phyloP scores from a whole-genome alignment of 768 basidiomycete species.

The Dentipellis sp. region DNA sequence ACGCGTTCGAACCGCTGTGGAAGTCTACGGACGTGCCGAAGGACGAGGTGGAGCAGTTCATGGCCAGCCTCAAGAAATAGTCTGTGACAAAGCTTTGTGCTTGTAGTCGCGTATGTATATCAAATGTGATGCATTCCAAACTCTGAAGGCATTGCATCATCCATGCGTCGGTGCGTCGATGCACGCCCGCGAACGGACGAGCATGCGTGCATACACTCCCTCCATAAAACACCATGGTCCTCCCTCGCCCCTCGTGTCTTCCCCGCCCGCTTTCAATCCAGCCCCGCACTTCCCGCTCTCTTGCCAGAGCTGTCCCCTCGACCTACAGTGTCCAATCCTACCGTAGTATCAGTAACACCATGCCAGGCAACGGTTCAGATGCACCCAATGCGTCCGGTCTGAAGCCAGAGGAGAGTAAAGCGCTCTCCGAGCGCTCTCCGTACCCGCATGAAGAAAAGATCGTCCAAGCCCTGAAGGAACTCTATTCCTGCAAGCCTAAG shows the following conservation, averaged over 20 bases:
- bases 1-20: constrained; percentile 17
- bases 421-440: constrained; percentile 26
- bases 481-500: constrained; percentile 12
- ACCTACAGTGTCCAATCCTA: not conserved
- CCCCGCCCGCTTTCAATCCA: not conserved
- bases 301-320: not conserved
- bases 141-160: too few relatives aligned
- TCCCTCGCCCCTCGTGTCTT: not conserved
- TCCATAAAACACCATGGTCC: not conserved
- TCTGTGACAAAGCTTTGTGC: too few relatives aligned
- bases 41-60: constrained; percentile 7
- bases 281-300: not conserved
- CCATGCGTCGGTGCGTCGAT: too few relatives aligned
- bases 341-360: constrained; percentile 8
- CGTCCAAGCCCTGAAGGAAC: constrained; percentile 33
- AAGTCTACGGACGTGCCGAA: constrained; percentile 18
- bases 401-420: constrained; percentile 27
- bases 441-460: constrained; percentile 22
- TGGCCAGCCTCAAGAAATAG: not conserved
- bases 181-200: too few relatives aligned
- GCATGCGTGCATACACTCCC: not conserved
- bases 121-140: too few relatives aligned
- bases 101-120: too few relatives aligned
- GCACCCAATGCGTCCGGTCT: constrained; percentile 30
- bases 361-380: constrained; percentile 4